These are phyloP conservation scores for Lineolata rhizophorae DNA, from an alignment of 495 filamentous ascomycete species.

Conservation along the genomic window DNA sequence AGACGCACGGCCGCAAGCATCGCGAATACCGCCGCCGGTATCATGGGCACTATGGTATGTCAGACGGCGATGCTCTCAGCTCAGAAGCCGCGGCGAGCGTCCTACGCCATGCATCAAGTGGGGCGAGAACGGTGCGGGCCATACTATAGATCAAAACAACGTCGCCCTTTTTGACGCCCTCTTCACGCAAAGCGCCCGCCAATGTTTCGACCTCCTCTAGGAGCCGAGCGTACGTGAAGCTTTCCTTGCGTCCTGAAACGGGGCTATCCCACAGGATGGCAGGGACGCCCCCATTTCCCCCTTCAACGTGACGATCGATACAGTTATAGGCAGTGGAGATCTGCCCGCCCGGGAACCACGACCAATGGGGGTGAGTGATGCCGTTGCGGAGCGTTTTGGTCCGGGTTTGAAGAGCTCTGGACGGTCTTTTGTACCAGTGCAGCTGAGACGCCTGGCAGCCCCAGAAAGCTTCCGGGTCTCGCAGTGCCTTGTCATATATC, in stretches of 20 bases:
- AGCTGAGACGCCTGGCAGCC: constrained; percentile 46
- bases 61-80: constrained; percentile 7
- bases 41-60: constrained; percentile 62
- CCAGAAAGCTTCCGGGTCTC: constrained; percentile 56
- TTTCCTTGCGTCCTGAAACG: constrained; percentile 52
- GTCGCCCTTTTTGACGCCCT: constrained; percentile 70
- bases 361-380: constrained; percentile 37
- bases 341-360: constrained; percentile 76
- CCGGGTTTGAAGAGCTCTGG: constrained; percentile 20
- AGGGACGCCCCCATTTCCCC: constrained; percentile 43
- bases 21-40: constrained; percentile 67
- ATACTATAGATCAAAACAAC: constrained; percentile 84
- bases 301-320: constrained; percentile 65
- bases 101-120: not conserved
- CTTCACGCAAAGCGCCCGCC: constrained; percentile 61
- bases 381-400: constrained; percentile 28
- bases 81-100: not conserved
- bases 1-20: constrained; percentile 62
- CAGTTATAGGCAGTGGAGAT: constrained; percentile 85
- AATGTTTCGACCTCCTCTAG: constrained; percentile 66
- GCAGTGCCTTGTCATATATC: constrained; percentile 24
- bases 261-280: constrained; percentile 82
- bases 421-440: constrained; percentile 58
- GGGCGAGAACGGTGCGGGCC: constrained; percentile 8
- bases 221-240: constrained; percentile 50